These are phyloP conservation scores for Powellomyces hirtus DNA, from an alignment of 192 early-diverging fungal genomes.

Conservation along the genomic window DNA sequence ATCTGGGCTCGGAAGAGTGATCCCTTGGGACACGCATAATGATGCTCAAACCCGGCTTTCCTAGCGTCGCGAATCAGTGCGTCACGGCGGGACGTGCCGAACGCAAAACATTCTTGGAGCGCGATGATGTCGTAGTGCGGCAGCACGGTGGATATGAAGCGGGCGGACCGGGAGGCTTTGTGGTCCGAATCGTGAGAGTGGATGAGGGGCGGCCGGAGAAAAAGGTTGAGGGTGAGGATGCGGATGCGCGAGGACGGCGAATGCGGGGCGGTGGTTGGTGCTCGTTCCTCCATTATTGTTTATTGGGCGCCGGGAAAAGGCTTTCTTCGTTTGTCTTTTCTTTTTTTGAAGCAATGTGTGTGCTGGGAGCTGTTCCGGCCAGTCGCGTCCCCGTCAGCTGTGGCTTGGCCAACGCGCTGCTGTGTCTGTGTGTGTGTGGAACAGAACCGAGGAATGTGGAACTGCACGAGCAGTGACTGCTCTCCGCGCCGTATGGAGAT, in stretches of 20 bases:
- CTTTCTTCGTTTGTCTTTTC: no score
- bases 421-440: no score
- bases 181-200: conserved; percentile 54
- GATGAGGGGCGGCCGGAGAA: conserved; percentile 28
- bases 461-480: no score
- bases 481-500: no score
- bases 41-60: conserved; percentile 65
- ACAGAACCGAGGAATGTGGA: no score
- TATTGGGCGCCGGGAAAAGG: no score
- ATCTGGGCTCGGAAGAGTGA: conserved; percentile 59
- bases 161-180: conserved; percentile 74
- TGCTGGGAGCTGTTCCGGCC: no score
- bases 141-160: conserved; percentile 65
- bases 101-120: conserved; percentile 83
- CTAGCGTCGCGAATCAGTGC: conserved; percentile 60
- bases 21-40: conserved; percentile 59
- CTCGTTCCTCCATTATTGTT: no score
- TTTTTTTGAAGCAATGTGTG: no score
- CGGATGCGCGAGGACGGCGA: not conserved
- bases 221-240: conserved; percentile 19
- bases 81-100: conserved; percentile 57
- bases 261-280: not conserved
- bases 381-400: no score
- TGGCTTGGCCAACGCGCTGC: no score
- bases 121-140: conserved; percentile 71